Conservation (phyloP, 1,139 yeast genomes). For the Blastobotrys ciferrii region DNA sequence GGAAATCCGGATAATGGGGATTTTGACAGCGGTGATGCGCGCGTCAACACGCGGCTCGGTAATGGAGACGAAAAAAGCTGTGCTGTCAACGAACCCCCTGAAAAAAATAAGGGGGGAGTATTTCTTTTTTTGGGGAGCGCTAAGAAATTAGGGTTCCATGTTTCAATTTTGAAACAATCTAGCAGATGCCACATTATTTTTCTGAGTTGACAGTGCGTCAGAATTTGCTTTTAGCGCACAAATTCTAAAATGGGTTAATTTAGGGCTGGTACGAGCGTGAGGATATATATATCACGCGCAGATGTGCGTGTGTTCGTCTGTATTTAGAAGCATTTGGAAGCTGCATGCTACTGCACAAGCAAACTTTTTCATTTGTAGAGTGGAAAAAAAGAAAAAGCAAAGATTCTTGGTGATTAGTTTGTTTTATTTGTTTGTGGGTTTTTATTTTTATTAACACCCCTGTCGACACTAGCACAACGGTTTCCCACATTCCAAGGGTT, state of each 20-base stretch:
- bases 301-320: neutral
- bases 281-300: neutral
- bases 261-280: too few relatives aligned
- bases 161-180: conserved; percentile 1
- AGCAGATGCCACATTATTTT: conserved; percentile 2
- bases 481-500: neutral
- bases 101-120: neutral
- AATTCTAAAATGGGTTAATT: neutral
- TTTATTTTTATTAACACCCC: neutral
- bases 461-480: neutral
- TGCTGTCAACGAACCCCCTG: too few relatives aligned
- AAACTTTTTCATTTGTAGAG: too few relatives aligned
- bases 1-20: too few relatives aligned
- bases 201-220: neutral
- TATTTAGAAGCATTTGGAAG: neutral
- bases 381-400: neutral
- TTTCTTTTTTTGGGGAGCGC: neutral
- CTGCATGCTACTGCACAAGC: neutral
- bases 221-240: neutral
- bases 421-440: neutral
- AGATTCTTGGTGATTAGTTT: neutral
- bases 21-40: too few relatives aligned
- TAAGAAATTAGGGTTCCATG: conserved; percentile 1
- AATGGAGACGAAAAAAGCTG: too few relatives aligned
- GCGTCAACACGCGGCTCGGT: neutral